Conservation (phyloP, 345 rosid species). For the Rhodamnia rubescens region DNA sequence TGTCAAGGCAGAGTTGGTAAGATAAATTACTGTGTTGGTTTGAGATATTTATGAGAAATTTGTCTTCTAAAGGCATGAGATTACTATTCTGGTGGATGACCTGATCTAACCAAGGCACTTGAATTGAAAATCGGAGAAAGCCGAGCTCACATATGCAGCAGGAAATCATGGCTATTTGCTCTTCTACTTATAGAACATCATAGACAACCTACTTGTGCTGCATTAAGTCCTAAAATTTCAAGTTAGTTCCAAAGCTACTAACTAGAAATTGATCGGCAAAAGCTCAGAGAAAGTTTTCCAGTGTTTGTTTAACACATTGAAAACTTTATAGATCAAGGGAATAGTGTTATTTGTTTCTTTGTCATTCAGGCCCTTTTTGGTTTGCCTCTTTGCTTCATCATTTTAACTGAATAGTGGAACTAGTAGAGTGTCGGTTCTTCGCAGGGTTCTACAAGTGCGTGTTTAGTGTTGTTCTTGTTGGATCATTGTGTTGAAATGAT, state of each 20-base stretch:
- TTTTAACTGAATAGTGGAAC: background rate
- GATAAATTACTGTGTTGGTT: slow-evolving; percentile 4
- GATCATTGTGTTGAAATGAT: background rate
- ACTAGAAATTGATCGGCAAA: background rate
- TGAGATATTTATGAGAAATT: background rate
- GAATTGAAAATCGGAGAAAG: background rate
- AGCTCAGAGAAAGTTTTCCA: background rate
- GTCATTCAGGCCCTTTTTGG: background rate
- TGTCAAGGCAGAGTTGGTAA: slow-evolving; percentile 71
- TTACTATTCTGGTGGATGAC: background rate
- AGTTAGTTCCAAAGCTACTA: background rate
- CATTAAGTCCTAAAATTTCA: background rate
- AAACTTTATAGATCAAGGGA: background rate
- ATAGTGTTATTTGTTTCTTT: background rate
- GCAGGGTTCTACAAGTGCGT: background rate
- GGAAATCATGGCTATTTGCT: background rate
- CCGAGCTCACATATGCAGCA: background rate
- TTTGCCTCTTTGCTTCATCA: background rate
- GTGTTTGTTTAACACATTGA: background rate
- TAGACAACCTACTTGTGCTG: background rate
- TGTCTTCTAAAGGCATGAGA: background rate
- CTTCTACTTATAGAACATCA: background rate
- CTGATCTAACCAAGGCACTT: background rate
- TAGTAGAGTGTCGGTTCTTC: background rate
- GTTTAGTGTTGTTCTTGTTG: background rate